These are phyloP conservation scores for Crotalaria pallida DNA, from an alignment of 306 rosid species.

Conservation along the genomic window DNA sequence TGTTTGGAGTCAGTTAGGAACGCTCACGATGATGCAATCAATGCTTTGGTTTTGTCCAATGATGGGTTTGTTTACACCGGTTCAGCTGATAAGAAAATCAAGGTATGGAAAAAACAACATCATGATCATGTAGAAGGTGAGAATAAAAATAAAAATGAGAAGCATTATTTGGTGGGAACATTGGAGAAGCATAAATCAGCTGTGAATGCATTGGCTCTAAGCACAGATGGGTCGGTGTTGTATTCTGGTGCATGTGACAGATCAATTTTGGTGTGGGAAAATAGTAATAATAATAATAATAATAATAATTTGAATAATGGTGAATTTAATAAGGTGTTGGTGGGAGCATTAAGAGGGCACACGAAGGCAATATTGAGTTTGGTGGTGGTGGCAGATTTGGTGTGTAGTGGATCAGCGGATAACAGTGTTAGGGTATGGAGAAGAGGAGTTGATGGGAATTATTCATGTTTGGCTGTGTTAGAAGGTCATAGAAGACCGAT, in stretches of 20 bases:
- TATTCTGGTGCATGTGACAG: slow-evolving; percentile 81
- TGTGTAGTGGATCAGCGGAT: slow-evolving; percentile 77
- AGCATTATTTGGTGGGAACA: slow-evolving; percentile 28
- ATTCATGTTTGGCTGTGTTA: slow-evolving; percentile 54
- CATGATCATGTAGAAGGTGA: too few relatives aligned
- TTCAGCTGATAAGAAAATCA: slow-evolving; percentile 66
- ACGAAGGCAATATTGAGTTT: slow-evolving; percentile 55
- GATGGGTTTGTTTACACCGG: slow-evolving; percentile 56
- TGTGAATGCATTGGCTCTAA: slow-evolving; percentile 63
- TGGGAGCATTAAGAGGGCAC: slow-evolving; percentile 72
- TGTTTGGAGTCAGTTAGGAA: slow-evolving; percentile 49
- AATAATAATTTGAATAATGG: background rate
- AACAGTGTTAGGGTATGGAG: slow-evolving; percentile 61
- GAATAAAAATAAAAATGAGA: background rate
- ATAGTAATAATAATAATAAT: background rate
- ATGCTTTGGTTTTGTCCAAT: slow-evolving; percentile 39
- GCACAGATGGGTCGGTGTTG: slow-evolving; percentile 38
- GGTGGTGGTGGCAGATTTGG: slow-evolving; percentile 49
- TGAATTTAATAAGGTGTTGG: slow-evolving; percentile 29
- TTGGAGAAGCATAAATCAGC: slow-evolving; percentile 66
- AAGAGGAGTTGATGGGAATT: slow-evolving; percentile 36
- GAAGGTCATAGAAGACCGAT: slow-evolving; percentile 56
- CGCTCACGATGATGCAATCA: slow-evolving; percentile 76
- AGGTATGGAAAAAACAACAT: slow-evolving; percentile 43
- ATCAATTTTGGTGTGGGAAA: slow-evolving; percentile 66